Evolutionary conservation across 331 rosid species (phyloP).

Genomic region (Rhamnella rubrinervis): DNA sequence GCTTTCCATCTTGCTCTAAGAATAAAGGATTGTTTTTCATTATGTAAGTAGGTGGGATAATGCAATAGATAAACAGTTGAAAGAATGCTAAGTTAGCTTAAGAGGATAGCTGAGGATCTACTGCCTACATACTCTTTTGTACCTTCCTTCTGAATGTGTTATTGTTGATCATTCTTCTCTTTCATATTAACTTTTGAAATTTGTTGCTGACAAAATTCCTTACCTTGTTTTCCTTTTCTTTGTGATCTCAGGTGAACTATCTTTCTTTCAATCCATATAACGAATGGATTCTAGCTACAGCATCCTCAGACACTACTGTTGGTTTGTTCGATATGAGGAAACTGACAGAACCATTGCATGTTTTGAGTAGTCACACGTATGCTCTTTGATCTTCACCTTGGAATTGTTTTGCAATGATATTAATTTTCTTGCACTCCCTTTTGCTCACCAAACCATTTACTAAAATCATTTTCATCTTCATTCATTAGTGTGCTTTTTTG

Average conservation of each 20-base stretch:
- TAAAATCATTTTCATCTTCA: too few relatives aligned
- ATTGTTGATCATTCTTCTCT: neutral
- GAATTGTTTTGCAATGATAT: neutral
- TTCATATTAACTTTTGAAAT: neutral
- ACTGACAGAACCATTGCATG: slow-evolving; percentile 63
- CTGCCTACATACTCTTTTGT: neutral
- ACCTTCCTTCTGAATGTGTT: neutral
- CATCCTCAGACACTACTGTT: slow-evolving; percentile 80
- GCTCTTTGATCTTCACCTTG: slow-evolving; percentile 22
- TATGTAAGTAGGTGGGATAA: neutral
- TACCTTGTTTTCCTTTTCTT: slow-evolving; percentile 1
- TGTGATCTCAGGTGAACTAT: slow-evolving; percentile 65
- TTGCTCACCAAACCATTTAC: neutral
- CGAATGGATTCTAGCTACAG: slow-evolving; percentile 92
- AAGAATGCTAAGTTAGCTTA: neutral
- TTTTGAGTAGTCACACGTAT: slow-evolving; percentile 74
- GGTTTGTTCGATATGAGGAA: slow-evolving; percentile 79
- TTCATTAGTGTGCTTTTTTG: too few relatives aligned
- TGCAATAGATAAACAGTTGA: neutral
- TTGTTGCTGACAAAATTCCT: slow-evolving; percentile 6
- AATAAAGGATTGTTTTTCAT: neutral
- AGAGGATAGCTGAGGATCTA: neutral
- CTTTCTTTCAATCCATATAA: slow-evolving; percentile 78
- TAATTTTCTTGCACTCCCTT: neutral
- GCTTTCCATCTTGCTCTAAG: neutral